Base-by-base conservation (phyloP, 768 basidiomycete species). In the Russula ochroleuca region DNA sequence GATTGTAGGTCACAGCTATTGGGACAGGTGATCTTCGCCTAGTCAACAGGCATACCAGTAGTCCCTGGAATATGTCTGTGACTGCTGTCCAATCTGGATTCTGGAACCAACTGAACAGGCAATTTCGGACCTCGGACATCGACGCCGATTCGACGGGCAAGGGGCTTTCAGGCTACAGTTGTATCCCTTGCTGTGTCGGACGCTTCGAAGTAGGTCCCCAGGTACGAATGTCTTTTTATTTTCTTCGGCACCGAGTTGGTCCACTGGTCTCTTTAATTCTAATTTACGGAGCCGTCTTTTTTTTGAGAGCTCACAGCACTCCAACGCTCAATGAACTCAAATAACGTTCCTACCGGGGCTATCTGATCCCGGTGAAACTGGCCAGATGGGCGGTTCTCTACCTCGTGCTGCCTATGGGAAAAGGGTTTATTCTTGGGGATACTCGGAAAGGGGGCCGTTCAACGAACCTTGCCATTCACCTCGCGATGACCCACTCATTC, bases 401-500 rank as follows among this genome's bases (percentile, higher is more conserved):
- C 13, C 41, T 19, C 15, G 23, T 33, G 38, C 23, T 11, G n/a
- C 41, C 14, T 5, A 11, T 15, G 31, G 40, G 28, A 25, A 71
- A 71, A 37, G 73, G 70, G 7, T 69, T 72, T 41, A 59, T 74
- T 23, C 45, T 74, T 38, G 70, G 61, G 74, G 72, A 9, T 52
- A 56, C 17, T 74, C 72, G 0, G 65, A 70, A 0, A 73, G 74
- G 1, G 73, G 35, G 7, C 10, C 55, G 1, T 70, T 23, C 72
- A 19, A 69, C 70, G 4, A 66, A 55, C 6, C 35, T 73, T 6
- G 66, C 69, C 3, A 69, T 68, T 45, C 66, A 64, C 41, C 70
- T 69, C 67, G 67, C 15, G 68, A 69, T 28, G 71, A 74, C 37
- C 62, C 62, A 67, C 5, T 58, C 64, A 59, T 71, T 74, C 54